Evolutionary conservation across 2,329 filamentous ascomycete genomes (phyloP), one percentile per base, ranked within the genome.

Genomic region (Madurella mycetomatis): DNA sequence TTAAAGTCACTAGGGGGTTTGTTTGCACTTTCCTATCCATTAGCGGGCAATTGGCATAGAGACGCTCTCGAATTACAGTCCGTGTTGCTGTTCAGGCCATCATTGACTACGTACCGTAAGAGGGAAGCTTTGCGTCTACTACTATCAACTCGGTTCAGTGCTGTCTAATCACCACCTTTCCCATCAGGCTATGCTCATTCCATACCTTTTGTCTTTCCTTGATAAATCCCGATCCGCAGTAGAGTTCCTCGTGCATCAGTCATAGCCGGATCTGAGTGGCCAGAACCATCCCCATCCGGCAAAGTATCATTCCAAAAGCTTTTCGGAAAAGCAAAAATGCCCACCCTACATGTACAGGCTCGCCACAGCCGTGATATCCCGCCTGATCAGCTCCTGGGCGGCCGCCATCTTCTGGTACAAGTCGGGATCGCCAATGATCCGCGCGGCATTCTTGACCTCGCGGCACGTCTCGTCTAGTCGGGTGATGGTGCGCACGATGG

Each of bases 361-460:
- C 13, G 91, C 90, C 40, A 92, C 90, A 16, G 92, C 92, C 18
- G 90, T 95, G 51, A 96, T 94, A 70, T 96, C 94, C 66, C 94
- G 78, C 80, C 96, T 95, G 69, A 99, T 99, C 81, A 96, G 82
- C 77, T 99, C 94, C 80, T 97, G 92, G 62, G 92, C 95, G 59
- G 85, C 85, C 74, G 95, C 87, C 92, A 99, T 99, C 81, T 99
- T 99, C 62, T 86, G 84, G 70, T 95, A 96, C 62, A 99, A 74
- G 53, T 87, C 87, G 3, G 94, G 94, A 69, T 99, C 94, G 19
- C 94, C 94, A 62, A 99, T 92, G 61, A 99, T 90, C 62, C 94
- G 82, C 30, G 94, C 94, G 39, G 94, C 92, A 69, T 96, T 97
- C 79, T 96, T 96, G 53, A 97, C 94, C 72, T 99, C 94, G 46